These are phyloP conservation scores for Ascochyta koolunga DNA, from an alignment of 2,329 filamentous ascomycete genomes.

Conservation along the genomic window DNA sequence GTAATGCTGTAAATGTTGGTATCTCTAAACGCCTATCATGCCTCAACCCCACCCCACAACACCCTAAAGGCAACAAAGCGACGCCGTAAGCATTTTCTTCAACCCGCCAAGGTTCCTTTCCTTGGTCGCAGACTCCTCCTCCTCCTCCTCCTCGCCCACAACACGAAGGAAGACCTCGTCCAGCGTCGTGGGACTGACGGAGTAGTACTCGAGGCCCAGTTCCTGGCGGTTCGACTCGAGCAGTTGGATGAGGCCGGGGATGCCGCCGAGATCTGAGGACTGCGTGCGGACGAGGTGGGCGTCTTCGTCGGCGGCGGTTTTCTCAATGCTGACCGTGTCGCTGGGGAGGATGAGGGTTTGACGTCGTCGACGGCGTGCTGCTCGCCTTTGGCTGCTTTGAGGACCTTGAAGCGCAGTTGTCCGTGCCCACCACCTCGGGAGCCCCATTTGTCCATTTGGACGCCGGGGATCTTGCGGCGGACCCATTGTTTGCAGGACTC, in stretches of 20 bases:
- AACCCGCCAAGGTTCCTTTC: slow-evolving; percentile 1
- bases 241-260: slow-evolving; percentile 72
- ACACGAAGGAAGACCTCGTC: slow-evolving; percentile 91
- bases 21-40: too few relatives aligned
- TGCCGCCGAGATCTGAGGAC: slow-evolving; percentile 50
- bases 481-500: slow-evolving; percentile 71
- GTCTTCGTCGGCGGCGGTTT: slow-evolving; percentile 24
- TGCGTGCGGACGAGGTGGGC: slow-evolving; percentile 29
- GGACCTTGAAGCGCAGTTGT: slow-evolving; percentile 83
- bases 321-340: slow-evolving; percentile 6
- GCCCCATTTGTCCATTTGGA: slow-evolving; percentile 64
- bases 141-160: slow-evolving; percentile 74
- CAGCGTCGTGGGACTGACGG: slow-evolving; percentile 82
- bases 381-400: slow-evolving; percentile 53
- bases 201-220: slow-evolving; percentile 83
- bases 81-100: slow-evolving; percentile 1
- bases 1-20: too few relatives aligned
- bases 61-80: background rate
- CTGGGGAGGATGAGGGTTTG: too few relatives aligned
- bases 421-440: slow-evolving; percentile 76
- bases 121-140: slow-evolving; percentile 22
- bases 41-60: too few relatives aligned
- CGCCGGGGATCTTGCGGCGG: slow-evolving; percentile 63
- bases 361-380: background rate
- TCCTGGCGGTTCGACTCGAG: slow-evolving; percentile 73